These are phyloP conservation scores for Gomphus sp. DNA, from an alignment of 1,284 basidiomycete genomes.

Conservation along the genomic window DNA sequence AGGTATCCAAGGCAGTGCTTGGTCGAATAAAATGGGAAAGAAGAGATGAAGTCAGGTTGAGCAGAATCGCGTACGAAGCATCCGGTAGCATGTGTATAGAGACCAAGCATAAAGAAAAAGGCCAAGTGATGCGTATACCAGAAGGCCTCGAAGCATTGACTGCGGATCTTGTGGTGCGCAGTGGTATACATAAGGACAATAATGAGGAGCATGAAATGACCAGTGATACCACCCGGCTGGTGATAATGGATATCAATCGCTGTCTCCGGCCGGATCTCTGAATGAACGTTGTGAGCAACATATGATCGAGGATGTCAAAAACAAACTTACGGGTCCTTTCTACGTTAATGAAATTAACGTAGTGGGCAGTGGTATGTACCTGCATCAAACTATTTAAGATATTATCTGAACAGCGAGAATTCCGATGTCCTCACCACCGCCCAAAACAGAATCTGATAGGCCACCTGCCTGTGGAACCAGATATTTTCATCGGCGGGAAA, in stretches of 20 bases:
- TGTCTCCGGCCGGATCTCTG: slow-evolving; percentile 68
- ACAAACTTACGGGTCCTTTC: slow-evolving; percentile 58
- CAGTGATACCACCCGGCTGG: slow-evolving; percentile 78
- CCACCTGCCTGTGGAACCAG: slow-evolving; percentile 88
- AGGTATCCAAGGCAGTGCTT: slow-evolving; percentile 78
- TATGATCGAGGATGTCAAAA: neutral
- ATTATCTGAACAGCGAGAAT: neutral
- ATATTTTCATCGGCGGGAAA: slow-evolving; percentile 87
- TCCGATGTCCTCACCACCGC: slow-evolving; percentile 42
- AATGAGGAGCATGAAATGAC: slow-evolving; percentile 84
- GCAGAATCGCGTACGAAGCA: slow-evolving; percentile 83
- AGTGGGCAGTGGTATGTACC: slow-evolving; percentile 77
- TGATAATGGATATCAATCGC: slow-evolving; percentile 80
- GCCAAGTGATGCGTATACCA: slow-evolving; percentile 91
- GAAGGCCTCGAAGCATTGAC: slow-evolving; percentile 85
- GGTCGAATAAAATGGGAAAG: slow-evolving; percentile 79
- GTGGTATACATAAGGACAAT: slow-evolving; percentile 84
- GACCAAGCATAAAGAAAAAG: slow-evolving; percentile 84
- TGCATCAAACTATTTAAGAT: neutral
- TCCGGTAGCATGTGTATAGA: slow-evolving; percentile 84
- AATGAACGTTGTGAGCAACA: slow-evolving; percentile 10
- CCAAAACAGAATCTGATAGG: slow-evolving; percentile 86
- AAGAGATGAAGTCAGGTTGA: slow-evolving; percentile 51
- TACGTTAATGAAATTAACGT: slow-evolving; percentile 86
- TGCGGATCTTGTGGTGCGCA: slow-evolving; percentile 73